A percentile compares a stretch with the other conserved stretches of the same genome.
Evolutionary conservation across 108 stramenopile species (phyloP).

Genomic region (Ochromonas danica): DNA sequence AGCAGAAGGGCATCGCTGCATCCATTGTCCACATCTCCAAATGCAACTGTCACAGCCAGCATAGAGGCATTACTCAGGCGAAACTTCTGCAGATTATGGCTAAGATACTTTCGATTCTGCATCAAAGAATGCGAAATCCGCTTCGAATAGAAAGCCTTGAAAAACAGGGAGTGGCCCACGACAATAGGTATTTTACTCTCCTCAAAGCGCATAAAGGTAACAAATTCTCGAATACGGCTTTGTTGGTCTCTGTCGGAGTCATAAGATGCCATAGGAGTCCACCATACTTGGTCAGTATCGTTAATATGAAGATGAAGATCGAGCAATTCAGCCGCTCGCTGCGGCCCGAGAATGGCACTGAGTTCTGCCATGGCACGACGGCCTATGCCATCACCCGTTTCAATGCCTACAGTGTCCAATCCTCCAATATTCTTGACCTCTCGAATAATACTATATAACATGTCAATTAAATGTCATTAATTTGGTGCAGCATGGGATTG

Average conservation of each 20-base stretch:
- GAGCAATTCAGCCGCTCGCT: neutral
- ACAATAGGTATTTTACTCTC: neutral
- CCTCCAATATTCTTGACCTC: constrained; percentile 17
- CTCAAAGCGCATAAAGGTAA: neutral
- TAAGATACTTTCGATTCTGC: neutral
- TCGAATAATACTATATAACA: constrained; percentile 8
- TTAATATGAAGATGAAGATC: neutral
- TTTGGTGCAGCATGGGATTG: neutral
- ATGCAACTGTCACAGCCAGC: constrained; percentile 3
- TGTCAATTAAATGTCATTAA: neutral
- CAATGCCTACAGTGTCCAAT: constrained; percentile 22
- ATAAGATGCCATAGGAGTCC: constrained; percentile 5
- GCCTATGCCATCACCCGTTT: neutral
- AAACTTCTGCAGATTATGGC: constrained; percentile 2
- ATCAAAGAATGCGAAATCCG: neutral
- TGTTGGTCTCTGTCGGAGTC: constrained; percentile 12
- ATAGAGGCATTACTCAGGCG: constrained; percentile 8
- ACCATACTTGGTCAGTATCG: neutral
- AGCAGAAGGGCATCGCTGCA: neutral
- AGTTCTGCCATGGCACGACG: neutral
- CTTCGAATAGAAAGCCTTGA: constrained; percentile 6
- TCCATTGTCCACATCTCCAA: neutral
- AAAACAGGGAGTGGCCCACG: constrained; percentile 11
- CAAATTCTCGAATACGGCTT: constrained; percentile 1
- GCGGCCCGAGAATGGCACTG: neutral